These are phyloP conservation scores for Arthrobotrys musiformis DNA, from an alignment of 2,329 filamentous ascomycete genomes.

Conservation along the genomic window DNA sequence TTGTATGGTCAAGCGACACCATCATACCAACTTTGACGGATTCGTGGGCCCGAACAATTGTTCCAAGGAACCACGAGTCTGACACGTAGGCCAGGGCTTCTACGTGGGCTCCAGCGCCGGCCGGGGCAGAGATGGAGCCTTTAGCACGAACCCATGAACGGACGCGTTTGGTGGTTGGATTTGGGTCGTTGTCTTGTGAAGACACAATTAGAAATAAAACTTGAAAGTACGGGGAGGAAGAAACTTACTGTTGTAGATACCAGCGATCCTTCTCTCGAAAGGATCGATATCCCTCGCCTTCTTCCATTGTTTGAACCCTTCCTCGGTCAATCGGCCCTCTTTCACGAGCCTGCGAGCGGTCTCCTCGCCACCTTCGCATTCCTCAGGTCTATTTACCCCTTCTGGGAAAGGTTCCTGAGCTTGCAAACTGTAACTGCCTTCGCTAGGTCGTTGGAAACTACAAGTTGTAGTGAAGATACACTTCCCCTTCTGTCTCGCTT, in stretches of 20 bases:
- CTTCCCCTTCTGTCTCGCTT: constrained; percentile 85
- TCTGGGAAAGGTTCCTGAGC: constrained; percentile 69
- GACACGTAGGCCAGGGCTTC: constrained; percentile 91
- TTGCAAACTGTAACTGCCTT: constrained; percentile 69
- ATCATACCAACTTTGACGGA: constrained; percentile 79
- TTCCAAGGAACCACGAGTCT: constrained; percentile 93
- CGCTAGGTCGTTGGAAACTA: constrained; percentile 75
- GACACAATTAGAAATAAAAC: neutral
- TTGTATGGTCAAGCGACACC: constrained; percentile 79
- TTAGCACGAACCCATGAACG: constrained; percentile 79
- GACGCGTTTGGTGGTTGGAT: constrained; percentile 74
- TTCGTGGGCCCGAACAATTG: constrained; percentile 74
- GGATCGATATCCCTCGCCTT: constrained; percentile 64
- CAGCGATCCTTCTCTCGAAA: constrained; percentile 70
- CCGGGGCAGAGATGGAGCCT: constrained; percentile 77
- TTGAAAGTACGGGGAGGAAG: neutral
- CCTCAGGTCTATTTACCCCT: constrained; percentile 62
- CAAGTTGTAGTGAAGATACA: constrained; percentile 96
- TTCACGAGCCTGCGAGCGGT: constrained; percentile 67
- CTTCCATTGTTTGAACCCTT: constrained; percentile 61
- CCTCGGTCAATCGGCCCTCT: constrained; percentile 64
- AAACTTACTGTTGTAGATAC: constrained; percentile 68
- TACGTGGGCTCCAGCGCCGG: constrained; percentile 82
- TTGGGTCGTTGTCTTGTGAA: constrained; percentile 17
- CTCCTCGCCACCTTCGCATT: constrained; percentile 63